Conservation (phyloP, 2,329 filamentous ascomycete species). For the Hymenoscyphus occultus region DNA sequence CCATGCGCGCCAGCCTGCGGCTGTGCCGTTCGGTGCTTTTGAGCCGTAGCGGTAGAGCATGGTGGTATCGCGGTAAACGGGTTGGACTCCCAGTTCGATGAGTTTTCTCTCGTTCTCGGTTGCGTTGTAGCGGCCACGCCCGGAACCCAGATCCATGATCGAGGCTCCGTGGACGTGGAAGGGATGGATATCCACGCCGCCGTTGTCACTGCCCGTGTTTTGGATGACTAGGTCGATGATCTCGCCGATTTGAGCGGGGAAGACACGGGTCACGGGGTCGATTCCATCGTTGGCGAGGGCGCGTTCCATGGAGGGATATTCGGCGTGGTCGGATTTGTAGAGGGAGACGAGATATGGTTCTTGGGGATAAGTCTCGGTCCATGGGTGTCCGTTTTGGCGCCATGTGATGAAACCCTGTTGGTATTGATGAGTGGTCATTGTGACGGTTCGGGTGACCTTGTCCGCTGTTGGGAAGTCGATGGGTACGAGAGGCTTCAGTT, state of each 20-base stretch:
- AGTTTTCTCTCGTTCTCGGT: conserved; percentile 41
- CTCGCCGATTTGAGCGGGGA: conserved; percentile 45
- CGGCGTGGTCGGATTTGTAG: conserved; percentile 39
- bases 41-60: conserved; percentile 46
- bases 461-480: conserved; percentile 38
- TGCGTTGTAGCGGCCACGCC: conserved; percentile 44
- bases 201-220: conserved; percentile 38
- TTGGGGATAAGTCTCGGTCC: conserved; percentile 34
- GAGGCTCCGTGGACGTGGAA: conserved; percentile 47
- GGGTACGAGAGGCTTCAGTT: conserved; percentile 42
- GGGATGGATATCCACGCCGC: conserved; percentile 42
- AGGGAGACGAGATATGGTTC: conserved; percentile 46
- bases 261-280: conserved; percentile 42
- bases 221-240: conserved; percentile 46
- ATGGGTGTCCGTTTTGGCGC: conserved; percentile 37
- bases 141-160: conserved; percentile 45
- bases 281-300: conserved; percentile 42
- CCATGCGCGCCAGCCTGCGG: conserved; percentile 50
- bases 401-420: conserved; percentile 27
- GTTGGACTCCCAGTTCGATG: conserved; percentile 16
- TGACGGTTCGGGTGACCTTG: conserved; percentile 39
- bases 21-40: conserved; percentile 36
- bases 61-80: conserved; percentile 39
- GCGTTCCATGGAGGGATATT: conserved; percentile 43
- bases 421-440: conserved; percentile 36